A percentile compares a stretch with the other conserved stretches of the same genome.
Conservation (phyloP, 1,139 yeast species). For the Blastobotrys serpentis region DNA sequence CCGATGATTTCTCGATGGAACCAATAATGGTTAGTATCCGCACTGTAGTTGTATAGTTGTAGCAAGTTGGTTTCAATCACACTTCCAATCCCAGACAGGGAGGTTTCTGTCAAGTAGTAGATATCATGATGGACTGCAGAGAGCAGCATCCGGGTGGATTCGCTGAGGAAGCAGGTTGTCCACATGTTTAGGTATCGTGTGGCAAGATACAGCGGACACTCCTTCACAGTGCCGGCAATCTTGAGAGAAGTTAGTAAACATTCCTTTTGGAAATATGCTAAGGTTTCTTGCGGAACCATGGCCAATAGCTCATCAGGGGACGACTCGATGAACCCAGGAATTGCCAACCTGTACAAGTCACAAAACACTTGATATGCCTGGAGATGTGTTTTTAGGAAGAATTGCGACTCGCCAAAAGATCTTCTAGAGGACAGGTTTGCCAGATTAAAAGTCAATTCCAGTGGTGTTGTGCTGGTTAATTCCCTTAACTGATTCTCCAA, state of each 20-base stretch:
- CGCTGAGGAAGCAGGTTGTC: conserved; percentile 8
- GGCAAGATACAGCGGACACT: background rate
- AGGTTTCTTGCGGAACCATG: conserved; percentile 8
- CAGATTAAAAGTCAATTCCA: background rate
- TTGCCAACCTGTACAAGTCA: conserved; percentile 10
- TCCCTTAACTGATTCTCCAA: conserved; percentile 5
- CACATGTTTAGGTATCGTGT: background rate
- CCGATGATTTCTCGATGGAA: background rate
- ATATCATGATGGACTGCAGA: conserved; percentile 5
- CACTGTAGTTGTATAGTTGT: background rate
- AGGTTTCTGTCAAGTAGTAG: background rate
- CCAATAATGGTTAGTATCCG: background rate
- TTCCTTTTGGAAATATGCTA: conserved; percentile 1
- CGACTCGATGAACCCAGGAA: conserved; percentile 11
- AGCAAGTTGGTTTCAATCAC: background rate
- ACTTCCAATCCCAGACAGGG: conserved; percentile 3
- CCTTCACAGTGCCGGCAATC: conserved; percentile 4
- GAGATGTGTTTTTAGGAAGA: conserved; percentile 2
- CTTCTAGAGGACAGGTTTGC: background rate
- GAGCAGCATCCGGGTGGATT: conserved; percentile 10
- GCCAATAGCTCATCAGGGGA: conserved; percentile 10
- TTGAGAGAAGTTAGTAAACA: conserved; percentile 1
- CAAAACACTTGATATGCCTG: conserved; percentile 4
- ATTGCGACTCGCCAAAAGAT: background rate
- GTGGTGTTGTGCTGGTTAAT: background rate